Conservation (phyloP, 306 rosid species). For the Leucaena leucocephala region DNA sequence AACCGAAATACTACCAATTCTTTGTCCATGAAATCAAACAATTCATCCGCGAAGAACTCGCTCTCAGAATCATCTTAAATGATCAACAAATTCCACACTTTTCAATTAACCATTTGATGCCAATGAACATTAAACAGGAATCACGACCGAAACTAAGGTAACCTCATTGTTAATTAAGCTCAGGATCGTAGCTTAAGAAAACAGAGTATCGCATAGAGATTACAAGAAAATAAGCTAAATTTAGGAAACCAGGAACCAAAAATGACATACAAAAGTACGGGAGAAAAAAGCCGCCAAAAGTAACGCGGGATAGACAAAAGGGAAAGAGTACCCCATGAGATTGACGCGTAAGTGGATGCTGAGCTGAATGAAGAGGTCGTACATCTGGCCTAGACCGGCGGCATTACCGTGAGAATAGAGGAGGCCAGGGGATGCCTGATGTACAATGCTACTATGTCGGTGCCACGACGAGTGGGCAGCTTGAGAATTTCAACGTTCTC, state of each 20-base stretch:
- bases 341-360: conserved; percentile 87
- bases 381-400: conserved; percentile 99
- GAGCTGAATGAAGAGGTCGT: conserved; percentile 84
- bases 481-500: conserved; percentile 86
- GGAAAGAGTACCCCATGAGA: conserved; percentile 74
- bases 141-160: background rate
- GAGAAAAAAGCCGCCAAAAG: conserved; percentile 18
- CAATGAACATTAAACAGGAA: background rate
- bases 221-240: conserved; percentile 5
- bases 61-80: background rate
- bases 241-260: conserved; percentile 21
- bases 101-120: background rate
- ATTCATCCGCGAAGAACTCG: background rate
- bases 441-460: conserved; percentile 78
- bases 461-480: conserved; percentile 77
- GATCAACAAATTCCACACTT: background rate
- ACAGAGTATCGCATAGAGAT: conserved; percentile 11
- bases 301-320: background rate
- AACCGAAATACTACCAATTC: background rate
- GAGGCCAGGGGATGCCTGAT: conserved; percentile 88
- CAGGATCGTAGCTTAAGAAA: conserved; percentile 2
- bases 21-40: background rate
- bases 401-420: conserved; percentile 98
- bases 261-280: background rate
- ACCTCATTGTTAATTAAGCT: background rate